Conservation (phyloP, 495 filamentous ascomycete species). For the Elaphomyces granulatus region DNA sequence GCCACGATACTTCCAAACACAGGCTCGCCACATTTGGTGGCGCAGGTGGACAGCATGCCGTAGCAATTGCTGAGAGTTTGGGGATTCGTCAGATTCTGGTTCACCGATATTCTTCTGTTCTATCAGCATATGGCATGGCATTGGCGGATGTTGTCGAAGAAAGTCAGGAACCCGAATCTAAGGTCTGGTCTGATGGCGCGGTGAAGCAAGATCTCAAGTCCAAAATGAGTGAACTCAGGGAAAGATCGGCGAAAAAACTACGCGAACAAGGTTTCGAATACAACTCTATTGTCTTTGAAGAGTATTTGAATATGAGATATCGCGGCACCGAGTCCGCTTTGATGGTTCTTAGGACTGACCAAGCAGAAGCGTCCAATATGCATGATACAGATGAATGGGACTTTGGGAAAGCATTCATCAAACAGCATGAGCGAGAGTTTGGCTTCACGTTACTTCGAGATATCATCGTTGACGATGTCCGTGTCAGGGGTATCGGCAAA, state of each 20-base stretch:
- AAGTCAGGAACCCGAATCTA: slow-evolving; percentile 73
- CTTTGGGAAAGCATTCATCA: slow-evolving; percentile 70
- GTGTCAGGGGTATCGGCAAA: slow-evolving; percentile 78
- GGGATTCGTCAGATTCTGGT: slow-evolving; percentile 80
- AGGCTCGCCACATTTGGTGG: slow-evolving; percentile 86
- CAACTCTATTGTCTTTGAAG: slow-evolving; percentile 60
- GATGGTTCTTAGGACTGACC: slow-evolving; percentile 57
- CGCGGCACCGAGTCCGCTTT: slow-evolving; percentile 76
- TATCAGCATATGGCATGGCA: slow-evolving; percentile 95
- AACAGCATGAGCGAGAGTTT: slow-evolving; percentile 86
- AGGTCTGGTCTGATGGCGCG: slow-evolving; percentile 11
- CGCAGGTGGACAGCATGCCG: slow-evolving; percentile 89
- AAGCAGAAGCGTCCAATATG: slow-evolving; percentile 42
- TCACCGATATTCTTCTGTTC: slow-evolving; percentile 83
- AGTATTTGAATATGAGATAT: slow-evolving; percentile 84
- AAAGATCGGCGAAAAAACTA: slow-evolving; percentile 49
- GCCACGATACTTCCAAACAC: slow-evolving; percentile 83
- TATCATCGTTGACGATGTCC: slow-evolving; percentile 85
- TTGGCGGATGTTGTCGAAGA: slow-evolving; percentile 92
- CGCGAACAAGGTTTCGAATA: slow-evolving; percentile 62
- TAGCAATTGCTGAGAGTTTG: slow-evolving; percentile 82
- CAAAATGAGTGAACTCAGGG: slow-evolving; percentile 39
- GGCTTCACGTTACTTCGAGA: slow-evolving; percentile 85
- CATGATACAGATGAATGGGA: slow-evolving; percentile 55
- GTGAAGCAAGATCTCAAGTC: slow-evolving; percentile 20